phyloP scores from a whole-genome alignment of 352 stramenopile genomes.

The Pythium biforme region DNA sequence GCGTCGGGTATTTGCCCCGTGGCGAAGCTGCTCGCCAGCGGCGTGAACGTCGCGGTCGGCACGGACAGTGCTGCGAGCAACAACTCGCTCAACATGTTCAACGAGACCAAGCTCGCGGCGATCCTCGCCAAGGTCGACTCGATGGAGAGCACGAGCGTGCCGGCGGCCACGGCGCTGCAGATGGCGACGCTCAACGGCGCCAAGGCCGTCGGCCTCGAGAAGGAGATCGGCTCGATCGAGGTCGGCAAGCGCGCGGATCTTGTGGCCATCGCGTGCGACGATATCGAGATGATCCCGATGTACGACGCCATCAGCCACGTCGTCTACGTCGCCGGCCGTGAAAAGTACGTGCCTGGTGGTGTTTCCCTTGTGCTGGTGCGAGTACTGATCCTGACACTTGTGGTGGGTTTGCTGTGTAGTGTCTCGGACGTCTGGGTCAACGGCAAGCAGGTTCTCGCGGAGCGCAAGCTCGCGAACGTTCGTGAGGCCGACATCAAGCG shows the following conservation, averaged over 20 bases:
- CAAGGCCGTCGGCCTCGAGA: slow-evolving; percentile 76
- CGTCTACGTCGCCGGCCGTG: slow-evolving; percentile 78
- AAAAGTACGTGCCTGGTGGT: slow-evolving; percentile 58
- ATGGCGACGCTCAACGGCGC: slow-evolving; percentile 91
- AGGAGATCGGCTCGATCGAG: slow-evolving; percentile 83
- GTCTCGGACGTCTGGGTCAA: slow-evolving; percentile 91
- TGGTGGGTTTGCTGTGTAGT: slow-evolving; percentile 28
- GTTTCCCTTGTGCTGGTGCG: background rate
- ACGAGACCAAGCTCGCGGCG: slow-evolving; percentile 86
- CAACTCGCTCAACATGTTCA: slow-evolving; percentile 90
- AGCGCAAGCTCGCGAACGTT: slow-evolving; percentile 76
- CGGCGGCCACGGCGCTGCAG: slow-evolving; percentile 56
- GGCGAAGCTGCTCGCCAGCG: slow-evolving; percentile 63
- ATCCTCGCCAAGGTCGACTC: slow-evolving; percentile 83
- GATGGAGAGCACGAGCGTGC: slow-evolving; percentile 58
- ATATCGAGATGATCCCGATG: slow-evolving; percentile 87
- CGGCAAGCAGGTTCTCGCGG: slow-evolving; percentile 71
- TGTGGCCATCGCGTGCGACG: slow-evolving; percentile 76
- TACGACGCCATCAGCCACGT: slow-evolving; percentile 87
- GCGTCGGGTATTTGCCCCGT: slow-evolving; percentile 83
- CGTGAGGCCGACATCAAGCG: slow-evolving; percentile 61
- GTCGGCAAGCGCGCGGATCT: slow-evolving; percentile 85
- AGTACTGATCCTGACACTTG: background rate
- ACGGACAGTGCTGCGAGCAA: slow-evolving; percentile 88
- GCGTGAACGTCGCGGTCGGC: slow-evolving; percentile 86